A percentile compares a stretch with the other conserved stretches of the same genome.
Conservation (phyloP, 257 asterid species). For the Salvia rosmarinus region DNA sequence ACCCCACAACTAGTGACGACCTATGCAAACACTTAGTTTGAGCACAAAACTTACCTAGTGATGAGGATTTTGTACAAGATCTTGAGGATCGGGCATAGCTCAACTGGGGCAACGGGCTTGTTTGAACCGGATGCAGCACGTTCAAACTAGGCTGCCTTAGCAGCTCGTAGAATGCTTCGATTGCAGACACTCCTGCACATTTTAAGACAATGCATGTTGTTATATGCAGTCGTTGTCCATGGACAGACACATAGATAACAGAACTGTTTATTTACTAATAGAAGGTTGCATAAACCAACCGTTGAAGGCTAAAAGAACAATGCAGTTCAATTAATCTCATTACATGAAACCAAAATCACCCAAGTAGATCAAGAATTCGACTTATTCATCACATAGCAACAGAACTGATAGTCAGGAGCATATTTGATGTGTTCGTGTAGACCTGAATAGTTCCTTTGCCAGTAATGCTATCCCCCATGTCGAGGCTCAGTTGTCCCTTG, state of each 20-base stretch:
- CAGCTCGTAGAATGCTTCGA: conserved; percentile 83
- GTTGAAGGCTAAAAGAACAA: too few relatives aligned
- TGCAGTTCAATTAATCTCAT: too few relatives aligned
- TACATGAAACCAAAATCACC: neutral
- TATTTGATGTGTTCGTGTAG: neutral
- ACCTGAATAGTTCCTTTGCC: conserved; percentile 98
- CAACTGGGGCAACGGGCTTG: conserved; percentile 83
- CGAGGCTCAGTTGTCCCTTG: conserved; percentile 74
- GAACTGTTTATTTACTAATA: too few relatives aligned
- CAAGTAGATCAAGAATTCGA: neutral
- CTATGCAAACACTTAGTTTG: neutral
- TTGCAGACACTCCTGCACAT: conserved; percentile 81
- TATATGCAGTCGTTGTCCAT: neutral
- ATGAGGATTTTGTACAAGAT: conserved; percentile 72
- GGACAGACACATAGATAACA: neutral
- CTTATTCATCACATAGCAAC: neutral
- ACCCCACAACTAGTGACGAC: neutral
- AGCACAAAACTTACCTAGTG: conserved; percentile 45
- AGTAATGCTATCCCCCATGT: conserved; percentile 86
- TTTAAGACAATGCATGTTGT: neutral
- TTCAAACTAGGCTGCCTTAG: conserved; percentile 74
- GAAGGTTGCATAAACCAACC: too few relatives aligned
- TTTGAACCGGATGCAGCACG: conserved; percentile 71
- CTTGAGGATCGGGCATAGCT: conserved; percentile 83
- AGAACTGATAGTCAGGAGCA: neutral